Conservation (phyloP, 345 rosid genomes). For the Cardamine resedifolia region DNA sequence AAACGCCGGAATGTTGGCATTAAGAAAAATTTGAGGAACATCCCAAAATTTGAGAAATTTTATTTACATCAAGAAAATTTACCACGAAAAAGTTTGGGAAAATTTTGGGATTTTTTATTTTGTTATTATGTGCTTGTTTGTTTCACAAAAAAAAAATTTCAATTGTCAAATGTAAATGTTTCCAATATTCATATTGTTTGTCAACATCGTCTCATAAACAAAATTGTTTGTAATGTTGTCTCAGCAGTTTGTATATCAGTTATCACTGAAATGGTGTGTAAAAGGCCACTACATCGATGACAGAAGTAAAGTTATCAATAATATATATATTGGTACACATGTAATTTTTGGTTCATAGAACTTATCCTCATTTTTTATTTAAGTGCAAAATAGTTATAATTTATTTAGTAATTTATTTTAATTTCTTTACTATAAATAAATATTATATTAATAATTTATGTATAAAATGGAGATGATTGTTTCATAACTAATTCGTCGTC, state of each 20-base stretch:
- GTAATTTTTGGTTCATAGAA: background rate
- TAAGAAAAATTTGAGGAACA: background rate
- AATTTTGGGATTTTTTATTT: background rate
- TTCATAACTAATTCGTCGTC: background rate
- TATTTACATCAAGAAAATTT: constrained; percentile 1
- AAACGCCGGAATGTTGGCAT: constrained; percentile 80
- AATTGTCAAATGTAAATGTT: constrained; percentile 23
- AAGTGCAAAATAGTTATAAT: background rate
- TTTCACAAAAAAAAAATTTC: constrained; percentile 18
- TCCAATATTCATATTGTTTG: constrained; percentile 1
- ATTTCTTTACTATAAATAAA: no score
- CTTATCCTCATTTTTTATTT: background rate
- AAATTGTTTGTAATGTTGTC: constrained; percentile 3
- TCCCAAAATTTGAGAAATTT: constrained; percentile 2
- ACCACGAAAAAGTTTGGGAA: background rate
- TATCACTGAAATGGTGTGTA: background rate
- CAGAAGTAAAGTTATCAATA: background rate
- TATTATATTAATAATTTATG: no score
- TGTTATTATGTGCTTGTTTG: constrained; percentile 7
- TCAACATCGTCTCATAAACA: background rate
- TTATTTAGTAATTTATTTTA: no score
- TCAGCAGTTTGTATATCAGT: background rate
- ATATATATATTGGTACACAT: background rate
- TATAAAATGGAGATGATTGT: background rate
- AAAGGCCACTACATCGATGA: background rate